Conservation (phyloP, 177 flowering plant species). For the Vitis hybrid region DNA sequence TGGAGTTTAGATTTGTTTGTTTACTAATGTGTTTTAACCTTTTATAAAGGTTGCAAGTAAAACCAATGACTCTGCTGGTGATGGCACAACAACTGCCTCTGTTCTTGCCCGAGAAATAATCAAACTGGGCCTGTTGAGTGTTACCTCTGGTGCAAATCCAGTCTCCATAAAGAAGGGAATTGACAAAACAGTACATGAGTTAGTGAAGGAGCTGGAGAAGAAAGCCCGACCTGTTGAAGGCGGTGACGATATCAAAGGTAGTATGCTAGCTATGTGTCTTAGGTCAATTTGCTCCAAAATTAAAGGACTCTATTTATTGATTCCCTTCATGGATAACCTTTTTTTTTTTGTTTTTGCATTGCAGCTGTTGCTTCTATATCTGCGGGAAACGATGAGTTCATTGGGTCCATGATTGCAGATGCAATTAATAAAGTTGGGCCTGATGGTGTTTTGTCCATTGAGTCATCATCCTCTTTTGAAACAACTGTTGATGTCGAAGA, state of each 20-base stretch:
- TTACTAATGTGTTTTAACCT: background rate
- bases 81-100: constrained; percentile 97
- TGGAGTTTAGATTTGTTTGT: background rate
- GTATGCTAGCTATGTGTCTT: background rate
- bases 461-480: constrained; percentile 98
- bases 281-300: background rate
- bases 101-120: constrained; percentile 97
- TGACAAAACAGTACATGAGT: constrained; percentile 76
- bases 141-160: constrained; percentile 98
- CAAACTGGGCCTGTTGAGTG: constrained; percentile 79
- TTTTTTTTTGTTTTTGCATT: background rate
- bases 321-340: background rate
- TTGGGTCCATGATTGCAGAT: constrained; percentile 96
- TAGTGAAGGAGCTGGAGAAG: constrained; percentile 83
- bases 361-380: constrained; percentile 93
- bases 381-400: constrained; percentile 92
- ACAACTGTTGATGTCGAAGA: constrained; percentile 99
- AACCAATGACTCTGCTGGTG: constrained; percentile 99
- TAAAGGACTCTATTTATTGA: background rate
- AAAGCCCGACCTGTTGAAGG: constrained; percentile 87
- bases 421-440: constrained; percentile 98
- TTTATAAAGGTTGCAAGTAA: constrained; percentile 87
- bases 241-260: constrained; percentile 92
- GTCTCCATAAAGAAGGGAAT: constrained; percentile 89
- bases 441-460: constrained; percentile 97